These are phyloP conservation scores for Aspergillus ochraceoroseus DNA, from an alignment of 2,329 filamentous ascomycete species.

Conservation along the genomic window DNA sequence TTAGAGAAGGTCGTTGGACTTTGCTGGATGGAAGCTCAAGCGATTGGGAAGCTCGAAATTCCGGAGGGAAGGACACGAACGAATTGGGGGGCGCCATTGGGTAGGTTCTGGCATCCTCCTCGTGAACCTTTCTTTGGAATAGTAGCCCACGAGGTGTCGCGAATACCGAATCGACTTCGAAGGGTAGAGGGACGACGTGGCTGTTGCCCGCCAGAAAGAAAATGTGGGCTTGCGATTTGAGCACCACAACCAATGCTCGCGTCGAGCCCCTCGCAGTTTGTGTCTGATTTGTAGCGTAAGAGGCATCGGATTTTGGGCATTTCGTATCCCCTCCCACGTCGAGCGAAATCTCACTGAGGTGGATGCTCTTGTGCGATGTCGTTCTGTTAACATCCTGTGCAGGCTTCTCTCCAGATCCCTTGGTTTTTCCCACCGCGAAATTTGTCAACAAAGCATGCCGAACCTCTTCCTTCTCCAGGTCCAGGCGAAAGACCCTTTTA, in stretches of 20 bases:
- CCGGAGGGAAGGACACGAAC: conserved; percentile 63
- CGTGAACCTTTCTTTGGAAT: conserved; percentile 69
- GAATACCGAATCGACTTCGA: conserved; percentile 84
- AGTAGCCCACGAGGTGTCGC: conserved; percentile 77
- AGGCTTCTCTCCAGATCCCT: conserved; percentile 15
- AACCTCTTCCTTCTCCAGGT: conserved; percentile 78
- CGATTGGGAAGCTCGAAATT: conserved; percentile 33
- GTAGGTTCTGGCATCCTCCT: conserved; percentile 22
- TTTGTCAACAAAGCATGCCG: conserved; percentile 80
- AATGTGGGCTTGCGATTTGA: conserved; percentile 88
- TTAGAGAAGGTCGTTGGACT: conserved; percentile 45
- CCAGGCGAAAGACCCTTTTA: conserved; percentile 78
- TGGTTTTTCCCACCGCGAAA: conserved; percentile 56
- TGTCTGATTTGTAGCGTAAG: conserved; percentile 19
- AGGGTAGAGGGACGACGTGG: conserved; percentile 87
- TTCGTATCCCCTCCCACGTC: conserved; percentile 25
- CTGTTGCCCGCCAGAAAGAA: conserved; percentile 84
- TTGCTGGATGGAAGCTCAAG: conserved; percentile 33
- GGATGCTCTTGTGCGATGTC: not conserved
- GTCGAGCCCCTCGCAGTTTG: conserved; percentile 30
- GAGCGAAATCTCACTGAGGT: conserved; percentile 11
- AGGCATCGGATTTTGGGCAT: conserved; percentile 19
- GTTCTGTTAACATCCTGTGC: conserved; percentile 7
- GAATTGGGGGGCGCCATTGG: conserved; percentile 70
- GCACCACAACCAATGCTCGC: conserved; percentile 77